Conservation (phyloP, 306 rosid species). For the Quercus cerris region DNA sequence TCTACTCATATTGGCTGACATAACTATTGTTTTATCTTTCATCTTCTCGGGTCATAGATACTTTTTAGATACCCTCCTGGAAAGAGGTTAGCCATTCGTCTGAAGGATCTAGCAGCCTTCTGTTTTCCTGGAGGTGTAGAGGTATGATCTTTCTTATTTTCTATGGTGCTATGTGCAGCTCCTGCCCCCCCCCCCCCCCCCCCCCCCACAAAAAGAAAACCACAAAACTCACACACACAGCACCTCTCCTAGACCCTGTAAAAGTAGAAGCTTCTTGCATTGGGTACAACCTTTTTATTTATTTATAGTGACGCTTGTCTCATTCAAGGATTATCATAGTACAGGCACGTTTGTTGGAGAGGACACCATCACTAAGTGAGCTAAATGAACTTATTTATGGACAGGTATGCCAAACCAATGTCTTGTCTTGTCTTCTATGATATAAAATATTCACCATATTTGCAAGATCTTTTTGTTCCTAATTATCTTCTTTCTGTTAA, state of each 20-base stretch:
- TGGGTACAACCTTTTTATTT: background rate
- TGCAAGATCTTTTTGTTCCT: conserved; percentile 5
- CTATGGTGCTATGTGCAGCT: conserved; percentile 12
- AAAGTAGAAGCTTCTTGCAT: too few species aligned
- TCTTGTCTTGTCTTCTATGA: conserved; percentile 9
- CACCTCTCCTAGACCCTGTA: background rate
- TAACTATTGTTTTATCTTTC: conserved; percentile 12
- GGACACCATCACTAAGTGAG: conserved; percentile 90
- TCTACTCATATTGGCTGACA: conserved; percentile 14
- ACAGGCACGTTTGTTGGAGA: conserved; percentile 87
- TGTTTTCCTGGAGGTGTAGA: conserved; percentile 88
- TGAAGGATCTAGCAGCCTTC: conserved; percentile 76
- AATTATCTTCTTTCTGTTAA: conserved; percentile 14
- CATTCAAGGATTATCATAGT: conserved; percentile 35
- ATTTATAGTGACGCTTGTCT: conserved; percentile 20
- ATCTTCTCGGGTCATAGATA: conserved; percentile 38
- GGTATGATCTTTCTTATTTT: conserved; percentile 49
- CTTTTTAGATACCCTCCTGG: conserved; percentile 91
- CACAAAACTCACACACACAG: background rate
- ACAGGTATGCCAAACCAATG: conserved; percentile 55
- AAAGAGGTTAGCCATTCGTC: conserved; percentile 59
- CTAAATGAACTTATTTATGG: conserved; percentile 89
- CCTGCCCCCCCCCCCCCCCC: too few species aligned
- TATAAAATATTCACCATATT: conserved; percentile 15
- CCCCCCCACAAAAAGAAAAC: too few species aligned